phyloP scores from a whole-genome alignment of 768 basidiomycete genomes.

The Podaxis rugospora region DNA sequence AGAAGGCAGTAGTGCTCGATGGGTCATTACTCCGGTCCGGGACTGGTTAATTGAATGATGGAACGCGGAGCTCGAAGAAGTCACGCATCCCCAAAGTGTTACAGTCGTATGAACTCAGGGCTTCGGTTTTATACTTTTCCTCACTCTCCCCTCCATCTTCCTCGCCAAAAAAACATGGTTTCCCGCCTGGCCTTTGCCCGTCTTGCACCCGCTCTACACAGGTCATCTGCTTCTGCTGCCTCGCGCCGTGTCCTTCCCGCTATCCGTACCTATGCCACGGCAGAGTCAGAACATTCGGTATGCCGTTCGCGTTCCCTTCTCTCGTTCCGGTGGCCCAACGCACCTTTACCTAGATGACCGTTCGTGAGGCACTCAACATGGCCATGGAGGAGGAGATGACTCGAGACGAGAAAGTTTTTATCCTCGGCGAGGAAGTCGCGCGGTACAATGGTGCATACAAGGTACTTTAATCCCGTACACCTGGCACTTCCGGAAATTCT shows the following conservation, averaged over 20 bases:
- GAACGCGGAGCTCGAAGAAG: constrained; percentile 14
- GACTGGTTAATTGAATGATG: neutral
- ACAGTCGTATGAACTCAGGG: constrained; percentile 8
- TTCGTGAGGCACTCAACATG: constrained; percentile 93
- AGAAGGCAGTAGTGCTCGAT: neutral
- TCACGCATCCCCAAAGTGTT: constrained; percentile 12
- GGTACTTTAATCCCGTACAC: constrained; percentile 34
- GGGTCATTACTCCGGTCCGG: constrained; percentile 8
- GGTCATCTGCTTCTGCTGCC: constrained; percentile 37
- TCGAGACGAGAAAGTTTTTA: constrained; percentile 90
- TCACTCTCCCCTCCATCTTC: constrained; percentile 23
- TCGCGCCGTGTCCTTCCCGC: constrained; percentile 36
- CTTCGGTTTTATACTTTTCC: constrained; percentile 3
- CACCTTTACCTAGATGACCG: constrained; percentile 71
- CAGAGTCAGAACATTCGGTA: constrained; percentile 40
- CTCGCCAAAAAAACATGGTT: constrained; percentile 45
- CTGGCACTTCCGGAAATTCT: constrained; percentile 6
- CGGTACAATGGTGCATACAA: constrained; percentile 98
- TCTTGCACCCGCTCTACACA: constrained; percentile 53
- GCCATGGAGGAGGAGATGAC: constrained; percentile 99
- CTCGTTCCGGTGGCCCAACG: constrained; percentile 10
- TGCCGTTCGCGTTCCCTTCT: constrained; percentile 19
- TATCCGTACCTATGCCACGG: constrained; percentile 63
- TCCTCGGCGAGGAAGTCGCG: constrained; percentile 97
- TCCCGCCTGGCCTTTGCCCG: constrained; percentile 62